Base-by-base conservation (phyloP, 495 filamentous ascomycete species). In the Tuber microsphaerosporum region DNA sequence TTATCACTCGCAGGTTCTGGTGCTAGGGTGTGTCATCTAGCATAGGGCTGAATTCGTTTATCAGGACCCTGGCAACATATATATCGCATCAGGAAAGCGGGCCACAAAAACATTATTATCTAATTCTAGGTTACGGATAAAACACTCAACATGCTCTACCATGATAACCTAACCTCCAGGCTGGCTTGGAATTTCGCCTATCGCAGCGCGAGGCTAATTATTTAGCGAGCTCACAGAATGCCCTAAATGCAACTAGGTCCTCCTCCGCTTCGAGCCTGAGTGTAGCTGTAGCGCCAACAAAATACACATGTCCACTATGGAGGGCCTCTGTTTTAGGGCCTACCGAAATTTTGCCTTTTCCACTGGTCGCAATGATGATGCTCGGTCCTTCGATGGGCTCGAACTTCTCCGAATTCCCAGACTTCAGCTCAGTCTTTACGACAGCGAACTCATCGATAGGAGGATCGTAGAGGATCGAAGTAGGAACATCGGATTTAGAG, bases 361-460 rank as follows among this genome's bases (percentile, higher is more conserved):
- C 95, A 31, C 85, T 84, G 0, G 94, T 97, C 82, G 93, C 97
- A 76, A 99, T 96, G 73, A 98, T 81, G 77, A 99, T 92, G 83
- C 93, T 97, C 8, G 95, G 95, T 1, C 95, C 95, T 9, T 90
- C 89, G n/a, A 97, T 88, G 6, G 87, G 87, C 73, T 95, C 93
- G 80, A 99, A 97, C 0, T 90, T 94, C 3, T 90, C 93, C 83
- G 94, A 96, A 22, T 92, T 90, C 2, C 90, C 91, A 9, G 87
- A 85, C 70, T 89, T 89, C 46, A 98, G 85, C 26, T 91, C 89
- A 12, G 93, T 91, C 83, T 92, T 91, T 45, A 97, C 89, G 31
- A 99, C 96, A 73, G 89, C 91, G 85, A 98, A 99, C 84, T 99
- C 96, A 48, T 97, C 93, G 75, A 98, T 98, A 0, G 96, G 96